phyloP scores from a whole-genome alignment of 148 eudicot species.

The Amaranthus hypochondriacus region DNA sequence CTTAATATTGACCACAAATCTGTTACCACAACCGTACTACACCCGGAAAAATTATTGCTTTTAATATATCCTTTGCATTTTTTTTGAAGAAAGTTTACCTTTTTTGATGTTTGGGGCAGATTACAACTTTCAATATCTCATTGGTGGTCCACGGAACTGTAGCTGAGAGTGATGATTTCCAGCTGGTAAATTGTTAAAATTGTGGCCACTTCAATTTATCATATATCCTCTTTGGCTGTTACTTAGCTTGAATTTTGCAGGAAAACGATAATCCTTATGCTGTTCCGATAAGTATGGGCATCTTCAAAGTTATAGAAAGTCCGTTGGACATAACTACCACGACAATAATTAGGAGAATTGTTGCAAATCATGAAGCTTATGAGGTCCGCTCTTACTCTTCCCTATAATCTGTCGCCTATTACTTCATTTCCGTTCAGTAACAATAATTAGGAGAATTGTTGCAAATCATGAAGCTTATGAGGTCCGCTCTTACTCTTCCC shows the following conservation, averaged over 20 bases:
- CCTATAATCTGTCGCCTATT: background rate
- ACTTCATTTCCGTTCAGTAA: too few species aligned
- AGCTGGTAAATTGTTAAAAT: conserved; percentile 37
- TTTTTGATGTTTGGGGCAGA: conserved; percentile 39
- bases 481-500: conserved; percentile 35
- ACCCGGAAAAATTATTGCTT: too few species aligned
- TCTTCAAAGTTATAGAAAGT: conserved; percentile 74
- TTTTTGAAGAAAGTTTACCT: background rate
- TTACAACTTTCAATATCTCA: conserved; percentile 88
- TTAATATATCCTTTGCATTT: background rate
- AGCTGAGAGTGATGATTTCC: conserved; percentile 81
- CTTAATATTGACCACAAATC: too few species aligned
- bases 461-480: conserved; percentile 95
- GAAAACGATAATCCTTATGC: conserved; percentile 72
- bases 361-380: conserved; percentile 92
- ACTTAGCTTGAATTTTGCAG: conserved; percentile 37
- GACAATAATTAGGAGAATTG: conserved; percentile 88
- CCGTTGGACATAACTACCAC: conserved; percentile 88
- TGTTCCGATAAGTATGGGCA: conserved; percentile 69
- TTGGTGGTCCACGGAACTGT: conserved; percentile 85
- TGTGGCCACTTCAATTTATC: background rate
- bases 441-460: conserved; percentile 87
- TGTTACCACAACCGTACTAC: too few species aligned
- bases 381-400: conserved; percentile 46
- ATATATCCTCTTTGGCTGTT: conserved; percentile 6